Base-by-base conservation (phyloP, 805 yeast genomes). In the Starmerella stellata region DNA sequence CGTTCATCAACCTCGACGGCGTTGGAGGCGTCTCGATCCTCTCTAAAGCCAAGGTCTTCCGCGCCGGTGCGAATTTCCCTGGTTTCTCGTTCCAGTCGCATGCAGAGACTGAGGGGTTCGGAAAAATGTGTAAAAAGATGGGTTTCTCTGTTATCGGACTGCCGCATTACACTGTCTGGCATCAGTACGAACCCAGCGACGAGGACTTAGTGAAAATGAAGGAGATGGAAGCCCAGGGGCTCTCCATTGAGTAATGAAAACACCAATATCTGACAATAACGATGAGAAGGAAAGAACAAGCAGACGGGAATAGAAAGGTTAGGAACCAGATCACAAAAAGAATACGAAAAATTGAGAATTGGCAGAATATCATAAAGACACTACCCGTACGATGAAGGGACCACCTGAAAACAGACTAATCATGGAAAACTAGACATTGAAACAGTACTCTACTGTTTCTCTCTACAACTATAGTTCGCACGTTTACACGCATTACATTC, bases 61-160 rank as follows among this genome's bases (percentile, higher is more conserved):
- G 82, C 47, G 61, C 69, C 20, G 98, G 98, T 9, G 75, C 92
- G 2, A 92, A 83, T 61, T 87, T 85, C 68, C 96, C 98, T 7
- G 96, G 95, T 1, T 87, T 87, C 55, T 79, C 95, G 27, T 87
- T 82, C 60, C 79, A 81, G 59, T 82, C 81, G 52, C 96, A 90
- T 56, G 98, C 96, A 3, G 98, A 87, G 56, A 87, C 96, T 2
- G 96, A 90, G 60, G 96, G 93, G 0, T 87, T 90, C 58, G 98
- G 94, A 37, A 85, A 81, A 54, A 67, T 87, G 65, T 74, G 85
- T 52, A 74, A 78, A 50, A 66, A 78, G 46, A 83, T 87, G 94
- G 85, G 90, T 2, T 80, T 69, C 56, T 66, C 75, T 15, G 95
- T 87, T 15, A 70, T 78, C 41, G 98, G 98, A 0, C 66, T 87